These are phyloP conservation scores for Phytophthora palmivora DNA, from an alignment of 352 stramenopile species.

Conservation along the genomic window DNA sequence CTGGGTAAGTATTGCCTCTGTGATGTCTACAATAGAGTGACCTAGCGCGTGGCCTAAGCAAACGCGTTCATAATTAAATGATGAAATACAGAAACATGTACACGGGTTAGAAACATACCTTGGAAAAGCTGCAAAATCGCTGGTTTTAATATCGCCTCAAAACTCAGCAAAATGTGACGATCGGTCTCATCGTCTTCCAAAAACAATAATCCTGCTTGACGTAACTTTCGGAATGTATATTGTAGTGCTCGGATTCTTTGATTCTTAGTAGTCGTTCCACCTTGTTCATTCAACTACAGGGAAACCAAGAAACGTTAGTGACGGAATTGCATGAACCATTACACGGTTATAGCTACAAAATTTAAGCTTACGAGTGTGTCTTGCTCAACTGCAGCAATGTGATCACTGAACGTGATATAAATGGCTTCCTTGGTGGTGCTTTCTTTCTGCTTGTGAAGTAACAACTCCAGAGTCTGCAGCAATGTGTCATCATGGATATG, in stretches of 20 bases:
- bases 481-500: constrained; percentile 40
- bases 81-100: background rate
- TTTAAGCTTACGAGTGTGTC: constrained; percentile 13
- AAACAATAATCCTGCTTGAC: constrained; percentile 56
- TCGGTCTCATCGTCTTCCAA: constrained; percentile 64
- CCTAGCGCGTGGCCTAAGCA: constrained; percentile 39
- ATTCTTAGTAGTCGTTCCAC: constrained; percentile 13
- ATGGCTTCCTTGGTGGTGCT: constrained; percentile 7
- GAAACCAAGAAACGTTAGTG: background rate
- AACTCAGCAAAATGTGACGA: constrained; percentile 64
- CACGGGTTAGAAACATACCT: constrained; percentile 33
- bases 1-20: constrained; percentile 57
- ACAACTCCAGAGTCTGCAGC: constrained; percentile 42
- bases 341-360: background rate
- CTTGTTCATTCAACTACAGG: constrained; percentile 13
- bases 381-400: constrained; percentile 14
- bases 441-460: constrained; percentile 40
- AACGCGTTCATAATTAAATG: constrained; percentile 4
- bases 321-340: background rate
- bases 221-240: constrained; percentile 51
- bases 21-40: constrained; percentile 51
- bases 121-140: constrained; percentile 46
- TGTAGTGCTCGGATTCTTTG: constrained; percentile 42
- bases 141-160: constrained; percentile 51
- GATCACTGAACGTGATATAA: constrained; percentile 32